Percentiles rank a stretch among this genome's conserved stretches.
phyloP scores from a whole-genome alignment of 495 filamentous ascomycete species.

The Neurospora sp. region DNA sequence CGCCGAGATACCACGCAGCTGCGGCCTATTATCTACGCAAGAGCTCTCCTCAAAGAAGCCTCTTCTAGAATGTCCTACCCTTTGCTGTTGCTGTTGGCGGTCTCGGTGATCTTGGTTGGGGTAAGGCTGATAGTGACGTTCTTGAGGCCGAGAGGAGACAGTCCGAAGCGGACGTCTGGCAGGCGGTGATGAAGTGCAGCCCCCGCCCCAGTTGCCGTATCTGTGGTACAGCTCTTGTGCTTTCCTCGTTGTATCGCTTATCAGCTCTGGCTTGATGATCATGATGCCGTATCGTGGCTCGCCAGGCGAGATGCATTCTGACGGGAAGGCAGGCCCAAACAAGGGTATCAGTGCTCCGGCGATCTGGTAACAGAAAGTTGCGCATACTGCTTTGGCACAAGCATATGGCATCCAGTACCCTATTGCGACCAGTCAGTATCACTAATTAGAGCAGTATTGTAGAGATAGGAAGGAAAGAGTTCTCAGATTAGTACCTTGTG shows the following conservation, averaged over 20 bases:
- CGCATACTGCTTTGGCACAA: slow-evolving; percentile 71
- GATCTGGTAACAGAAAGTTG: slow-evolving; percentile 81
- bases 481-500: slow-evolving; percentile 58
- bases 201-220: neutral
- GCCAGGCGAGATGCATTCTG: slow-evolving; percentile 52
- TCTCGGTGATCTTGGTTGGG: slow-evolving; percentile 4
- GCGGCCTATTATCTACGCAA: slow-evolving; percentile 10
- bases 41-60: slow-evolving; percentile 14
- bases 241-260: slow-evolving; percentile 43
- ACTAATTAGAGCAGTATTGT: neutral
- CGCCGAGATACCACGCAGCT: slow-evolving; percentile 9
- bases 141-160: slow-evolving; percentile 8
- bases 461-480: neutral
- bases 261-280: slow-evolving; percentile 54
- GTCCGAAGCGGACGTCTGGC: slow-evolving; percentile 3
- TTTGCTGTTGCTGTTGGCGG: neutral
- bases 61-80: neutral
- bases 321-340: slow-evolving; percentile 73
- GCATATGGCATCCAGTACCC: slow-evolving; percentile 96
- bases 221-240: slow-evolving; percentile 28
- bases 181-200: neutral
- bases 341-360: slow-evolving; percentile 75
- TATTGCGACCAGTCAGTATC: slow-evolving; percentile 22
- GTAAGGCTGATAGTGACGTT: neutral
- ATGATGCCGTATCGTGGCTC: slow-evolving; percentile 51